Evolutionary conservation across 2,329 filamentous ascomycete species (phyloP), one percentile per base, ranked within the genome.

Genomic region (Penicillium glabrum): DNA sequence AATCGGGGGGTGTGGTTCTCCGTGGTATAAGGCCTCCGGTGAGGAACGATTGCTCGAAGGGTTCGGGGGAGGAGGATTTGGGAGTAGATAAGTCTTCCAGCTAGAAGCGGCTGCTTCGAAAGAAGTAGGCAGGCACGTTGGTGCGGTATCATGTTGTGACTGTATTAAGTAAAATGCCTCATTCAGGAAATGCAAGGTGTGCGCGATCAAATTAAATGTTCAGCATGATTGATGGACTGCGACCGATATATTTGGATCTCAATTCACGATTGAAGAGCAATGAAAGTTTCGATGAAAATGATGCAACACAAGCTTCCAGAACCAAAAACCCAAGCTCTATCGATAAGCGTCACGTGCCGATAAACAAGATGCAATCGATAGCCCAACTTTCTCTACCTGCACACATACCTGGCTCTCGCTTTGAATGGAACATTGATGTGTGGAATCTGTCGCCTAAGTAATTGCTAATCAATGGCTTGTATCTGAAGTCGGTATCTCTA

Each of bases 11-110:
- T 35, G 9, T 56, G 54, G 16, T 58, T 10, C 2, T 53, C 50
- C 7, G 69, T 68, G 48, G 66, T 67, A 27, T 73, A 69, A 45
- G 54, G 61, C 61, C 65, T 66, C 51, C 51, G 44, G 13, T 26
- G 58, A 43, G 45, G 46, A n/a, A 57, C 26, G 3, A 57, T 35
- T 16, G 51, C 48, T 47, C 33, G 33, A 27, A 57, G 54, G 13
- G 48, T 51, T 46, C 59, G 51, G 29, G 56, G 56, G 19, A 60
- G 39, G n/a, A 58, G 53, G 10, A 51, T 46, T 39, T 52, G 60
- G 29, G 61, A 41, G 50, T 53, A 53, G 14, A 16, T 31, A 16
- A 53, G 41, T 31, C 41, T 29, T 10, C 41, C 41, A 26, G 31
- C 16, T 8, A 27, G 19, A 37, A 56, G 41, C 24, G 52, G 27